phyloP scores from a whole-genome alignment of 179 eudicot species.

The Silene noctiflora region DNA sequence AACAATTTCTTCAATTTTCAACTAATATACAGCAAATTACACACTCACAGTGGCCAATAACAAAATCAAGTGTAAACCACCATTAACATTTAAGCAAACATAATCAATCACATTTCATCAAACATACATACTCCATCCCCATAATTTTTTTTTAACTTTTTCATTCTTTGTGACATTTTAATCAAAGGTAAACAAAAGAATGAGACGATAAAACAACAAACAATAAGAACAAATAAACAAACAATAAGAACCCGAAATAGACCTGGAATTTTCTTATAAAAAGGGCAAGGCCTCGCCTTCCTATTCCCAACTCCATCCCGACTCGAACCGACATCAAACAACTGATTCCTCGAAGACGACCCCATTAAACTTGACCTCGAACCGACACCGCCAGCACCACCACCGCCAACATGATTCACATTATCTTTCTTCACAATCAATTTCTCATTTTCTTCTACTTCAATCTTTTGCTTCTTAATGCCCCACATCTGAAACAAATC shows the following conservation, averaged over 20 bases:
- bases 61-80: no score
- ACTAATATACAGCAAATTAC: neutral
- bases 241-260: neutral
- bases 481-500: conserved; percentile 59
- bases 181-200: neutral
- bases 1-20: neutral
- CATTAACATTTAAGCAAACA: no score
- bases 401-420: neutral
- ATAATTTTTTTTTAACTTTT: no score
- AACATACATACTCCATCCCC: neutral
- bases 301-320: neutral
- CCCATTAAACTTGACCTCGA: neutral
- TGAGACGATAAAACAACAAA: neutral
- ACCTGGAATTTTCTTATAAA: conserved; percentile 69
- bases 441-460: neutral
- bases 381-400: neutral
- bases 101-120: neutral
- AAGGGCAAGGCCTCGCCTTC: conserved; percentile 45
- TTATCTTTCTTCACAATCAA: neutral
- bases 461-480: conserved; percentile 1
- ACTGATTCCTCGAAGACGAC: neutral
- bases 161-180: neutral
- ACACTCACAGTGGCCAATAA: neutral
- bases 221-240: neutral
- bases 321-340: neutral